Evolutionary conservation across 148 eudicot genomes (phyloP), one percentile per base, ranked within the genome.

Genomic region (Spergularia marina): DNA sequence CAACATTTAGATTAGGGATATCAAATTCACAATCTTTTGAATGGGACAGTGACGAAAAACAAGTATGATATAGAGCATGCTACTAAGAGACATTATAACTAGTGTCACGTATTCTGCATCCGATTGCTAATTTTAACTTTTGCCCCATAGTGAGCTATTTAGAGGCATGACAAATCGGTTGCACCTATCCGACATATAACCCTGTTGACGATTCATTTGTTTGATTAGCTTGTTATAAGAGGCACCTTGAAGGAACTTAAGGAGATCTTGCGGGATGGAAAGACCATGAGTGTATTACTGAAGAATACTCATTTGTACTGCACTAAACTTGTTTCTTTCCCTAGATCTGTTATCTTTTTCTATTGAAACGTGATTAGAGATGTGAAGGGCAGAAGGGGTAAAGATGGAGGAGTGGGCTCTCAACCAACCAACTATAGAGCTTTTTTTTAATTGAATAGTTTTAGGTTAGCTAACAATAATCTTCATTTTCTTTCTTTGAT

Each of bases 1-100:
- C 41, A n/a, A n/a, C 2, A 23, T 8, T 20, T 40, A 44, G 16
- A 14, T 9, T 20, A n/a, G 68, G 40, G 20, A 68, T 21, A 51
- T 68, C 71, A 21, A 30, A 68, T 51, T 51, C 30, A 5, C 21
- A 56, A 68, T 68, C 71, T 52, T 25, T 20, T 68, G 71, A 23
- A 14, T 68, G 57, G 54, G 71, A 49, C 71, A 36, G 56, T 23
- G 71, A 49, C 10, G 56, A 51, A 53, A 53, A 70, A 53, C 14
- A 34, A 53, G 41, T 70, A 53, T 70, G 60, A 12, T 70, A 44
- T 44, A 44, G 49, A 44, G 10, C 49, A 44, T 44, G 49, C 49
- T 44, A 44, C 49, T 44, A 44, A 44, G 49, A 44, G 49, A 44
- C 49, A 9, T 44, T 44, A 14, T 70, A 70, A 30, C 20, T 16